Base-by-base conservation (phyloP, 345 rosid genomes). In the Ailanthus altissimus region DNA sequence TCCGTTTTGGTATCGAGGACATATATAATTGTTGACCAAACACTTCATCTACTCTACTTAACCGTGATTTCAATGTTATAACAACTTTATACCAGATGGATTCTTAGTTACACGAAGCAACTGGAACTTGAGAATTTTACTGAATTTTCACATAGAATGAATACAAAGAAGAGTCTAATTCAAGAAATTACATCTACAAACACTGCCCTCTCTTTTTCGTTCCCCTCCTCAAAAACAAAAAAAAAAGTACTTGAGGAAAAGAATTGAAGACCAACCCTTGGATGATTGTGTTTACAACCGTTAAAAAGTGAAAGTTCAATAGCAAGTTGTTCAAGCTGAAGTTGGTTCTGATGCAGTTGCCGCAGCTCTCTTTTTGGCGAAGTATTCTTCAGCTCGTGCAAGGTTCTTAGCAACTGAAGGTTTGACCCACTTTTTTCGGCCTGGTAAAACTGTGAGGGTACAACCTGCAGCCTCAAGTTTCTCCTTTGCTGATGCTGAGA, bases 391-490 rank as follows among this genome's bases (percentile, higher is more conserved):
- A 8, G 98, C 97, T 66, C 98, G 79, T 6, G 97, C 93, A 6
- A 87, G 85, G 79, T 95, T 92, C 90, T 91, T 95, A 0, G 88
- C 87, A 63, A 93, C 98, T 1, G 98, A 87, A 59, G 94, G 96
- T 78, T 92, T 92, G 6, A 95, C 88, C 98, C 98, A 93, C 83
- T 92, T 95, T 93, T 90, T 95, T 45, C 93, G 88, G 70, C 98
- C 98, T 3, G 97, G 95, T 75, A 94, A 79, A 56, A 93, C 86
- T 1, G 91, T 87, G 56, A 91, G 81, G 15, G 95, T 87, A 87
- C 91, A 94, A 20, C 98, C 98, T 8, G 83, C 87, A 65, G 92
- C 87, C 81, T 89, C 93, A 20, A 94, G 92, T 89, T 94, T 94
- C 82, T 91, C 94, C 77, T 88, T 94, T 13, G 98, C 98, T 67